Evolutionary conservation across 768 basidiomycete species (phyloP), one percentile per base, ranked within the genome.

Genomic region (Lactarius quietus): DNA sequence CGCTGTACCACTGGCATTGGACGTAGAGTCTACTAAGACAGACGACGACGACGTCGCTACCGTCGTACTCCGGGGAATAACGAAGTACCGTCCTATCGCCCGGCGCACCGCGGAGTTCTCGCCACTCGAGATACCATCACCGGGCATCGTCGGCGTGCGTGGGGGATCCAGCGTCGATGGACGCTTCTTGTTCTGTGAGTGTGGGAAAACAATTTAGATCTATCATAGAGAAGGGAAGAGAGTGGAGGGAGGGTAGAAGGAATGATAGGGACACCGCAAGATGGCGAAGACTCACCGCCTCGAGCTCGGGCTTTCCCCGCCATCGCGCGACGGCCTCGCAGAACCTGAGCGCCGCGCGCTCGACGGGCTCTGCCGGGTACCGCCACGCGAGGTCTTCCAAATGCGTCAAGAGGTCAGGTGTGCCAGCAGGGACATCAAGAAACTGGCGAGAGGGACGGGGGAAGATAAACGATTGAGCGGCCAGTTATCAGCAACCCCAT

Each of bases 241-340:
- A 23, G 23, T 15, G 35, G 23, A 58, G 26, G 56, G 52, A 31
- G 10, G 38, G 59, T 53, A 17, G 20, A 28, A 9, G 23, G 36
- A 52, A 28, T 18, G n/a, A n/a, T n/a, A n/a, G n/a, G n/a, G n/a
- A n/a, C 7, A 23, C 31, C 39, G 56, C 20, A 45, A 17, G 26
- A 60, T 43, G 17, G 20, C 35, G 48, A 48, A 54, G 26, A 69
- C 75, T 54, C 68, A 90, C 90, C 3, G 86, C 88, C 76, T 91
- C 89, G 9, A 94, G 81, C 70, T 93, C 92, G 41, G 92, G 92
- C 72, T 88, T 90, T 3, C 92, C 92, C 69, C 91, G 78, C 92
- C 92, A 94, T 59, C 83, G 83, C 1, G 89, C 85, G 52, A 93
- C 81, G 39, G 90, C 90, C 72, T 94, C 92, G 71, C 87, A 92